phyloP scores from a whole-genome alignment of 192 early-diverging fungal genomes.

The Backusella tarrabulga region DNA sequence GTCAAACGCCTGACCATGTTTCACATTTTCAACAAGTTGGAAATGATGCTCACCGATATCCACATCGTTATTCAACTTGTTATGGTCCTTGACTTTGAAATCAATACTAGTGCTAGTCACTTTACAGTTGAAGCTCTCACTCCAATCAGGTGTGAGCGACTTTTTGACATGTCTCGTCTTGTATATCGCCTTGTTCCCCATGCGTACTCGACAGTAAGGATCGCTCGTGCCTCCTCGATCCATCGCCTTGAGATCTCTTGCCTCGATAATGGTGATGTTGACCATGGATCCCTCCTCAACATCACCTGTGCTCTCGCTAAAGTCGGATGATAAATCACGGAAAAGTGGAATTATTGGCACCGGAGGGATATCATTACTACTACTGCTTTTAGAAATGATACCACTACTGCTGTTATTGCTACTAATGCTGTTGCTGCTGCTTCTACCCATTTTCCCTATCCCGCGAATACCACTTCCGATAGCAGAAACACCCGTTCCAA shows the following conservation, averaged over 20 bases:
- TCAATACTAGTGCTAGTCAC: conserved; percentile 40
- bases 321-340: neutral
- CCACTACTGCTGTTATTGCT: neutral
- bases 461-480: conserved; percentile 21
- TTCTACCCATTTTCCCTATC: conserved; percentile 13
- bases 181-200: conserved; percentile 57
- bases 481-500: conserved; percentile 18
- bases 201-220: conserved; percentile 62
- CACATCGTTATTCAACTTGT: conserved; percentile 56
- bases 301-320: neutral
- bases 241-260: conserved; percentile 42
- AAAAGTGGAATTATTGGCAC: neutral
- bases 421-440: conserved; percentile 26
- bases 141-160: conserved; percentile 59
- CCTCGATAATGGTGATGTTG: conserved; percentile 43
- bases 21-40: conserved; percentile 49
- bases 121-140: conserved; percentile 25
- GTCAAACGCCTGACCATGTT: conserved; percentile 26
- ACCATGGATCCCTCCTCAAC: conserved; percentile 34
- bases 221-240: conserved; percentile 60
- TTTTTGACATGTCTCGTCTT: conserved; percentile 75
- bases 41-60: conserved; percentile 64
- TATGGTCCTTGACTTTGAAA: conserved; percentile 67
- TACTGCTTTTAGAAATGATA: conserved; percentile 33
- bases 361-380: conserved; percentile 28